Conservation (phyloP, 2,329 filamentous ascomycete genomes). For the Zalaria sp. region DNA sequence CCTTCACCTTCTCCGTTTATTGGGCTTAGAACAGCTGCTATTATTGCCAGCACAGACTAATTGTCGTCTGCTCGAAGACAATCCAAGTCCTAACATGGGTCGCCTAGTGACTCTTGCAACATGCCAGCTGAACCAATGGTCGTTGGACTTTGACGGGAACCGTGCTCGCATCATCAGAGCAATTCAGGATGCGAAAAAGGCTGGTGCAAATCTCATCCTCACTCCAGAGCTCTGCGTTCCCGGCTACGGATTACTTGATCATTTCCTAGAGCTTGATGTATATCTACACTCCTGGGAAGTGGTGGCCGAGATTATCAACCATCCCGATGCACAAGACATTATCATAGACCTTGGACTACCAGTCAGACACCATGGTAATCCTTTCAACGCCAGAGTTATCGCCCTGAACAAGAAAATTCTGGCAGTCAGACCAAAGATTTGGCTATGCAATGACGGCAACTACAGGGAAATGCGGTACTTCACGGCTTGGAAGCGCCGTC, state of each 20-base stretch:
- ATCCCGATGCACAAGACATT: constrained; percentile 49
- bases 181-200: constrained; percentile 44
- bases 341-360: constrained; percentile 41
- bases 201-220: constrained; percentile 45
- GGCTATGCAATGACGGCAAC: constrained; percentile 56
- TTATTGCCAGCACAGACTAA: too few species aligned
- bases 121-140: constrained; percentile 28
- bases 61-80: too few species aligned
- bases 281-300: constrained; percentile 42
- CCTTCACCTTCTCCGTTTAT: neutral
- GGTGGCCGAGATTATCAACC: constrained; percentile 44
- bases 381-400: constrained; percentile 55
- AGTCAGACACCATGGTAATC: constrained; percentile 45
- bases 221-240: constrained; percentile 35
- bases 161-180: constrained; percentile 48
- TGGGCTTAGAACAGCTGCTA: neutral
- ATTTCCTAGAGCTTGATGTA: constrained; percentile 34
- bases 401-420: constrained; percentile 53
- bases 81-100: constrained; percentile 12
- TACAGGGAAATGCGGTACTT: constrained; percentile 39
- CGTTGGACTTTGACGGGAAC: constrained; percentile 52
- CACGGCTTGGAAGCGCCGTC: constrained; percentile 45
- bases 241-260: constrained; percentile 57
- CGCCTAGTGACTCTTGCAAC: constrained; percentile 30
- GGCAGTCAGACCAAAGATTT: constrained; percentile 58